Percentiles rank a stretch among this genome's conserved stretches.
Conservation (phyloP, 257 asterid genomes). For the Solanum appendiculatum region DNA sequence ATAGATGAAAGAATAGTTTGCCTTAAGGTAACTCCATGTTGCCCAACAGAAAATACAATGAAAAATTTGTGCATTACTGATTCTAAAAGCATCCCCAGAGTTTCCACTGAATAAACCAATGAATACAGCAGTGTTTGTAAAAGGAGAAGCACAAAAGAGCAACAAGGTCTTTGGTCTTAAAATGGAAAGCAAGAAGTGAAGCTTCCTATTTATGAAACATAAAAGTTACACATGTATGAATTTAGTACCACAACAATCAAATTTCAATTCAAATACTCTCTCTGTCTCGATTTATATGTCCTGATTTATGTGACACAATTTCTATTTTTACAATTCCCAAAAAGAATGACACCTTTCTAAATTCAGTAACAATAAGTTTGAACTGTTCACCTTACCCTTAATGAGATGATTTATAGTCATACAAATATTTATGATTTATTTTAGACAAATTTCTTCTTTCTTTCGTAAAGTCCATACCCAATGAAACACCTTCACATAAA, state of each 20-base stretch:
- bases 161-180: neutral
- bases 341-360: neutral
- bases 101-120: neutral
- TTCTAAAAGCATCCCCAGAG: neutral
- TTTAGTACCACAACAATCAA: neutral
- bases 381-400: neutral
- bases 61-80: neutral
- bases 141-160: neutral
- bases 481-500: neutral
- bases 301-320: neutral
- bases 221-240: neutral
- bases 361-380: neutral
- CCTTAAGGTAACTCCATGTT: neutral
- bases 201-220: neutral
- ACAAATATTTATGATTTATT: neutral
- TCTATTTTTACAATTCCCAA: neutral
- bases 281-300: neutral
- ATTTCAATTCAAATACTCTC: neutral
- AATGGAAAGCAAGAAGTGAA: neutral
- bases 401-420: neutral
- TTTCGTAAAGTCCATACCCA: neutral
- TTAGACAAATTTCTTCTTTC: neutral
- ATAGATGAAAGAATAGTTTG: neutral
- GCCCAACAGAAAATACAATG: neutral
- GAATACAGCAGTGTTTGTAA: neutral